Base-by-base conservation (phyloP, 768 basidiomycete genomes). In the Lepiota venenata region DNA sequence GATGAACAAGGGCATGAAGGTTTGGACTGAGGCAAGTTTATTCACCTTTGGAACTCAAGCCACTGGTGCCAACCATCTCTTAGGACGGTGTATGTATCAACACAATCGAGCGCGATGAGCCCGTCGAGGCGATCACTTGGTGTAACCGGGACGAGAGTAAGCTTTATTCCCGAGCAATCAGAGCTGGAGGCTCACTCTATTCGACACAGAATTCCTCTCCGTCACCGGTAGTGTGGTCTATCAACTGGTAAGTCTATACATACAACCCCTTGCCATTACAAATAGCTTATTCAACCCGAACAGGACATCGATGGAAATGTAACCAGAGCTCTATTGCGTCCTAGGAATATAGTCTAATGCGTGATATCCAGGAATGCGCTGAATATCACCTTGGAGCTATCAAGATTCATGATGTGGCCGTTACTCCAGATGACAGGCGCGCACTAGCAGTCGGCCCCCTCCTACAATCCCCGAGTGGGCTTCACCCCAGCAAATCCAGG, bases 361-460 rank as follows among this genome's bases (percentile, higher is more conserved):
- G 9, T 45, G 16, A 41, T 45, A 9, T 47, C 41, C 40, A 84
- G 78, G 71, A 84, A 27, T 64, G 85, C 16, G 82, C 79, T 46
- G 71, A 70, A 47, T 85, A 87, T 61, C 65, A 80, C 54, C 80
- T 90, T 53, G 77, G 80, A 21, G 71, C 75, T 18, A 77, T 90
- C 73, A 78, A 80, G 53, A 70, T 89, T 8, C 85, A 85, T 61
- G 86, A 88, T 62, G 81, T 90, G 21, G 82, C 84, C 4, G 76
- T 89, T 2, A 87, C 85, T 0, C 82, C 83, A 2, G 87, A 89
- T 62, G 74, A 76, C n/a, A 64, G 71, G 38, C 78, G 86, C 9
- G 71, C 90, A 49, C 70, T 91, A 21, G 84, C 81, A 21, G 85
- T 89, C 27, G 88, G 84, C 1, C 85, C 84, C 5, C 67, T 90